Evolutionary conservation across 192 early-diverging fungal species (phyloP), one percentile per base, ranked within the genome.

Genomic region (Umbelopsis sp.): DNA sequence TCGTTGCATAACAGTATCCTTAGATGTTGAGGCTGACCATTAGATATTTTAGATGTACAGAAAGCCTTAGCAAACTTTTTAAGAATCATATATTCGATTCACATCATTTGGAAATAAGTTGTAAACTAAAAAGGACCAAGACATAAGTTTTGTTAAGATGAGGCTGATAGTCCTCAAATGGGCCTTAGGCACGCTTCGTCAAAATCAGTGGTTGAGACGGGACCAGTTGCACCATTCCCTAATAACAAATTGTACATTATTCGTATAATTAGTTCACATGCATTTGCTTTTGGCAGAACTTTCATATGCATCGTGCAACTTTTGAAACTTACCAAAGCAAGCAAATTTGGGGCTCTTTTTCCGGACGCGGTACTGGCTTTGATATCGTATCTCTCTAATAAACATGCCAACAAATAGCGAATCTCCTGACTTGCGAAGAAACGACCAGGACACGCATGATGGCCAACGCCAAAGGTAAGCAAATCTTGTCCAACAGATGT

Each of bases 401-500:
- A 3, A 13, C 51, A 52, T 22, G 66, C 37, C 9, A 77, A 5
- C 12, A 73, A 18, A 45, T 71, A 68, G 35, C 71, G 66, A 22
- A 76, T 72, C 48, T 71, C 74, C 16, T 71, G 65, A 25, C 37
- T 47, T 41, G 74, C 74, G 58, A 76, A 76, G 46, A 49, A 71
- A 41, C 75, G 58, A 51, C 75, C 75, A 25, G 75, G 75, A 52
- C 75, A 77, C 45, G 75, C 71, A 65, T 77, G 75, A 8, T 44
- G 35, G 27, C 75, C 75, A 33, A 77, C 41, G 30, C 75, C 75
- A 73, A 77, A 77, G 1, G 52, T 25, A 46, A 73, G 25, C n/a
- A 27, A 69, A 41, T 67, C 75, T 15, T 33, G 2, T 2, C 41
- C 65, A 70, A 65, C 27, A 27, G 64, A 16, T 10, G 58, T 48